phyloP scores from a whole-genome alignment of 345 rosid genomes.

The Sisymbrium irio region DNA sequence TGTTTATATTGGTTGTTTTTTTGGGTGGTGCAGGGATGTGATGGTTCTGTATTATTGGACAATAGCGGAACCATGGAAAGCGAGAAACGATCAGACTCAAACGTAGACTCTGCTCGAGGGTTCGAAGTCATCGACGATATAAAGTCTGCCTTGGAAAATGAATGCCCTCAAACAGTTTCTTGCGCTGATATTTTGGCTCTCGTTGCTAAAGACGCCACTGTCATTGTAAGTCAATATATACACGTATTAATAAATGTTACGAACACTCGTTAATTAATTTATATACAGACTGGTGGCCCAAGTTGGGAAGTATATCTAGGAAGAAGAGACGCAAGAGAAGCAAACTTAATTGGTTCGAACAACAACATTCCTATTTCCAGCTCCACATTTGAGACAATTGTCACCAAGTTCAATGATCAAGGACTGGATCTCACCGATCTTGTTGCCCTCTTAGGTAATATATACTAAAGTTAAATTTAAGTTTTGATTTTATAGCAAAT shows the following conservation, averaged over 20 bases:
- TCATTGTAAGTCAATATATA: conserved; percentile 44
- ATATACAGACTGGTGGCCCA: conserved; percentile 70
- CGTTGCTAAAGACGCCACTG: conserved; percentile 75
- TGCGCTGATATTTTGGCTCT: conserved; percentile 73
- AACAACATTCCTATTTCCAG: conserved; percentile 63
- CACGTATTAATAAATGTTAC: background rate
- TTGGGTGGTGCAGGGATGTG: conserved; percentile 63
- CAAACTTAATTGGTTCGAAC: conserved; percentile 58
- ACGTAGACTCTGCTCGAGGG: conserved; percentile 67
- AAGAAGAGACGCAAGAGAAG: conserved; percentile 67
- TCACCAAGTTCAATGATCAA: conserved; percentile 55
- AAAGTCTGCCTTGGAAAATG: conserved; percentile 64
- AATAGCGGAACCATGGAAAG: conserved; percentile 52
- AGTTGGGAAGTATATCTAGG: conserved; percentile 75
- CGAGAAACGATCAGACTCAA: conserved; percentile 65
- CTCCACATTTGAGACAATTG: conserved; percentile 62
- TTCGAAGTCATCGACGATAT: conserved; percentile 75
- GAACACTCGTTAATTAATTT: background rate
- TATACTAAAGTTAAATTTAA: background rate
- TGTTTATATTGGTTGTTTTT: background rate
- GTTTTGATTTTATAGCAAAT: no score
- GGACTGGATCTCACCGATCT: conserved; percentile 68
- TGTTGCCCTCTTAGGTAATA: conserved; percentile 71
- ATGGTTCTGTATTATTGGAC: conserved; percentile 68
- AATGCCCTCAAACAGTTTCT: conserved; percentile 72